These are phyloP conservation scores for Botrytis deweyae DNA, from an alignment of 2,329 filamentous ascomycete genomes.

Conservation along the genomic window DNA sequence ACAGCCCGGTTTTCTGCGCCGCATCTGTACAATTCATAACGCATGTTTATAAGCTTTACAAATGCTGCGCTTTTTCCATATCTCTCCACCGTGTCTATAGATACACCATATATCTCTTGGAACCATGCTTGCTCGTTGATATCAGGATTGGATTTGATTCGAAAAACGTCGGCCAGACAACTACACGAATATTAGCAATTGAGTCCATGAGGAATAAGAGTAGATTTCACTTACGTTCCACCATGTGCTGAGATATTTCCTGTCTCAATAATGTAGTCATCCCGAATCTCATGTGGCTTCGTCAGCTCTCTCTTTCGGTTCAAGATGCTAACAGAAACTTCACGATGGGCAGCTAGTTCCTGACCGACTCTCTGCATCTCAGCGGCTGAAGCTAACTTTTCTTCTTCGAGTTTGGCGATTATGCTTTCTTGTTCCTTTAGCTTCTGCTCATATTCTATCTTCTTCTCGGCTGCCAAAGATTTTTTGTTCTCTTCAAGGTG, in stretches of 20 bases:
- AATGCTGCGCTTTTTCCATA: background rate
- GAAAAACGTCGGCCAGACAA: slow-evolving; percentile 7
- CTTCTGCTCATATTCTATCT: background rate
- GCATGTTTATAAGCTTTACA: slow-evolving; percentile 10
- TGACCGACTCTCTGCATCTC: background rate
- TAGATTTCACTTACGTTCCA: slow-evolving; percentile 12
- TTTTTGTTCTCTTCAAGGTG: background rate
- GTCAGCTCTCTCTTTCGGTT: background rate
- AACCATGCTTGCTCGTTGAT: background rate
- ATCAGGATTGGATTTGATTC: background rate
- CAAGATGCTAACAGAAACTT: slow-evolving; percentile 8
- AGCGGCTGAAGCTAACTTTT: background rate
- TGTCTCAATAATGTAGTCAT: background rate
- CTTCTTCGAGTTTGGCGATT: background rate
- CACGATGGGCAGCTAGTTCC: background rate
- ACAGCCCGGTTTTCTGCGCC: background rate
- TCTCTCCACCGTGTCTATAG: background rate
- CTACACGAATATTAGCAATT: background rate
- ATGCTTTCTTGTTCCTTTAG: background rate
- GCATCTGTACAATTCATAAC: slow-evolving; percentile 4
- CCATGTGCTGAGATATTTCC: slow-evolving; percentile 8
- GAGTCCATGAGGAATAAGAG: background rate
- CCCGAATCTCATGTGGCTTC: background rate
- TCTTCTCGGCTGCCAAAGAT: background rate
- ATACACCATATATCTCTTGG: background rate